Base-by-base conservation (phyloP, 257 asterid genomes). In the Nemophila menziesii region DNA sequence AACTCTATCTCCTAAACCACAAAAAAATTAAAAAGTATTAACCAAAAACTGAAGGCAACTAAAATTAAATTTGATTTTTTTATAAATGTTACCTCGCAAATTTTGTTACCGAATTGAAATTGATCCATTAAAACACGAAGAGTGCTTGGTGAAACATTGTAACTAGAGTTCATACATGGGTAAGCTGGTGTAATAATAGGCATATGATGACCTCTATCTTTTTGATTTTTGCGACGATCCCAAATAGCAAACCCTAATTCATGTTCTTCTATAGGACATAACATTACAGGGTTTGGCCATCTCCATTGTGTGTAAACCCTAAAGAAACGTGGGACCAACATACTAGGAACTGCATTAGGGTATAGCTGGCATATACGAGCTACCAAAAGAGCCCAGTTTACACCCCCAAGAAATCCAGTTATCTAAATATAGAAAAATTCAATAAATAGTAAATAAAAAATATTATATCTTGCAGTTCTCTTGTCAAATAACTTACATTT, bases 111-210 rank as follows among this genome's bases (percentile, higher is more conserved):
- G 43, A 65, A 58, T 46, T 90, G 73, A 66, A 86, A 77, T 54
- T 90, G 94, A 47, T 90, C 96, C 59, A 64, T 66, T 93, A 90
- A 71, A 51, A 85, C 94, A 48, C 95, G 73, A 22, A 86, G 82
- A 17, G 99, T 90, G 63, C 95, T 90, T 34, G 92, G 62, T 21
- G 99, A 90, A 22, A 82, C 96, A 38, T 90, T 90, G 70, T 86
- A 90, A 67, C 99, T 90, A 26, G 99, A 90, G 62, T 90, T 90
- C 99, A 90, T 86, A 74, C 93, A 90, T 15, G 99, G 99, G 72
- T 90, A 90, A 11, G 92, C 96, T 56, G 99, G 99, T 33, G 99
- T 90, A 57, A 90, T 85, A 48, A 90, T 86, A 8, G 99, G 94
- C 99, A 90, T 90, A 39, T 63, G 86, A 62, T 90, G 96, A 56